Base-by-base conservation (phyloP, 257 asterid genomes). In the Solanum chilense region DNA sequence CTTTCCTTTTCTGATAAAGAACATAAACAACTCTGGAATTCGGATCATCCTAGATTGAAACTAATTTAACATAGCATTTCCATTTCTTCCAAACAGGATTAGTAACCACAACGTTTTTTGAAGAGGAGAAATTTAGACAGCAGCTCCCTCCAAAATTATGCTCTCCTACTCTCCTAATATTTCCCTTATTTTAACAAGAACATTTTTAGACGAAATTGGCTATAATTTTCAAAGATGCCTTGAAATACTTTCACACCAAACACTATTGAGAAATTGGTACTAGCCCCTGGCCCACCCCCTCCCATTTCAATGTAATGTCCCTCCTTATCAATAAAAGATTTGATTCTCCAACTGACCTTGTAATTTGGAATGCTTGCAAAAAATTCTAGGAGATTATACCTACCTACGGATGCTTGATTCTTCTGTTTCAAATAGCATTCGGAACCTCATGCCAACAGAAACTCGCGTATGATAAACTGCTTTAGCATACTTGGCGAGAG, bases 401-500 rank as follows among this genome's bases (percentile, higher is more conserved):
- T 91, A 96, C 98, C 98, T 92, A 64, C 98, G 98, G 85, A 96
- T 95, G 58, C 98, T 96, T 39, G 98, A 94, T 90, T 95, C 98
- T 83, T 95, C 98, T 70, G 98, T 95, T 90, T 95, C 98, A 89
- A 95, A 96, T 23, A 96, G 97, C 98, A 96, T 96, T 86, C 98
- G 94, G 60, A 96, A 96, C 84, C 98, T 97, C 98, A 96, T 96
- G 70, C 98, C 98, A 42, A 96, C 95, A 91, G 98, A 94, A 88
- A 96, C 93, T 81, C 98, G 91, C 1, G 97, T 94, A 87, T 96
- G 98, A 90, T 93, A 94, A 44, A 91, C 98, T 60, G 98, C 92
- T 92, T 94, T 94, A 80, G 95, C 98, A 64, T 94, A 96, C 88
- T 96, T 96, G 3, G 95, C 98, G 13, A 96, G 93, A 76, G 98